A percentile compares a stretch with the other conserved stretches of the same genome.
Conservation (phyloP, 2,329 filamentous ascomycete genomes). For the Scleromitrula shiraiana region DNA sequence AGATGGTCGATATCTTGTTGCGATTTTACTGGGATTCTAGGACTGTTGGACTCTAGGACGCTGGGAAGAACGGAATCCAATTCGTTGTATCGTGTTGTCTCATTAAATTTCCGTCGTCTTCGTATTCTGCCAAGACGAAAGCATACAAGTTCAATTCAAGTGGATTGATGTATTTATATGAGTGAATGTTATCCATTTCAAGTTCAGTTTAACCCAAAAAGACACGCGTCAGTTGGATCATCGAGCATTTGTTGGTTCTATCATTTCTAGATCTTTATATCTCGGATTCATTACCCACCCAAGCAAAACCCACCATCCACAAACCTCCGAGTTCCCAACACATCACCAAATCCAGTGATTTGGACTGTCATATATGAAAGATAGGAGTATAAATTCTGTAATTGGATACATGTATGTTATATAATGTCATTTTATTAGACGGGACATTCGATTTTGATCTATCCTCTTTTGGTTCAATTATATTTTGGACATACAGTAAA, state of each 20-base stretch:
- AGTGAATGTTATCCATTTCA: not conserved
- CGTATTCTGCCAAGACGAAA: not conserved
- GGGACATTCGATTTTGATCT: too few species aligned
- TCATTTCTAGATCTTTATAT: too few species aligned
- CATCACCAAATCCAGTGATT: not conserved
- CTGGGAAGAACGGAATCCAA: too few species aligned
- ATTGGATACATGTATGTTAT: not conserved
- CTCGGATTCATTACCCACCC: not conserved
- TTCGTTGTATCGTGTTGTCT: not conserved
- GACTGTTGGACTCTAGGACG: too few species aligned
- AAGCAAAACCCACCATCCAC: not conserved
- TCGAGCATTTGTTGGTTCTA: not conserved
- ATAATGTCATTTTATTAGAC: too few species aligned
- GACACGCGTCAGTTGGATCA: conserved; percentile 1
- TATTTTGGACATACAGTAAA: too few species aligned
- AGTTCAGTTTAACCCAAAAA: too few species aligned
- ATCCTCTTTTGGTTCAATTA: too few species aligned
- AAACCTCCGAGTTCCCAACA: too few species aligned
- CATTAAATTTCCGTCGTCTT: not conserved
- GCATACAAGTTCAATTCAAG: not conserved
- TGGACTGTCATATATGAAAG: not conserved
- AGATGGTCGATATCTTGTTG: too few species aligned
- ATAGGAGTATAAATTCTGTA: not conserved
- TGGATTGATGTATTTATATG: not conserved
- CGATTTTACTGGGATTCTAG: too few species aligned